Conservation (phyloP, 352 stramenopile genomes). For the Globisporangium rhizosaccharum region DNA sequence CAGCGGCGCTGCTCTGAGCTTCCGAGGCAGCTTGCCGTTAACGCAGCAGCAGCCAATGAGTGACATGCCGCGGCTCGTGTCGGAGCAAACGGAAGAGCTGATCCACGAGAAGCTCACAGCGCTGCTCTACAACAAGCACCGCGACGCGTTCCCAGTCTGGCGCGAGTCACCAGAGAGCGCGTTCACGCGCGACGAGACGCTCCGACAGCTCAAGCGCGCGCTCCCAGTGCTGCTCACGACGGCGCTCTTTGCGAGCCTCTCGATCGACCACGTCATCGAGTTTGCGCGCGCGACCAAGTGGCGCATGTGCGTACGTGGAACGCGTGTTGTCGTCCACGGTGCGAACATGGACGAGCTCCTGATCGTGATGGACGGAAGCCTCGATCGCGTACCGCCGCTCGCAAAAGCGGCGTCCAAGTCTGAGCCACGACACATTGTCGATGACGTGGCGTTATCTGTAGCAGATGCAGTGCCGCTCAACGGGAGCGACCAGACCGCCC, state of each 20-base stretch:
- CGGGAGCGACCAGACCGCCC: background rate
- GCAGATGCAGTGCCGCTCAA: background rate
- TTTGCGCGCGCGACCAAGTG: conserved; percentile 32
- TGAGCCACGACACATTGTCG: background rate
- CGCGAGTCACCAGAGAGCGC: conserved; percentile 27
- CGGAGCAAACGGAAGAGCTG: conserved; percentile 25
- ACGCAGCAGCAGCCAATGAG: background rate
- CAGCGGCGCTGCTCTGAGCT: no score
- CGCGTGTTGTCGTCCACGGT: conserved; percentile 20
- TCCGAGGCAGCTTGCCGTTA: background rate
- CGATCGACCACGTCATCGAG: conserved; percentile 53
- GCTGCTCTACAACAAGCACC: conserved; percentile 48
- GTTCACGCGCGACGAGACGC: conserved; percentile 45
- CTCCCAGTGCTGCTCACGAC: conserved; percentile 25
- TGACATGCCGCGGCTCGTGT: conserved; percentile 13
- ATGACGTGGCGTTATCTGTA: no score
- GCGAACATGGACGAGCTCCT: conserved; percentile 32
- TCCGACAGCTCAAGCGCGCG: conserved; percentile 29
- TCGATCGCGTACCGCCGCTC: conserved; percentile 3
- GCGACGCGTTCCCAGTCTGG: conserved; percentile 61
- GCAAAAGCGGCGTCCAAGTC: no score
- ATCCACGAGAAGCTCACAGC: conserved; percentile 50
- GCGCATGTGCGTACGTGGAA: conserved; percentile 18
- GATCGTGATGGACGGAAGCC: conserved; percentile 36
- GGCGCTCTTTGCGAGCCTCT: conserved; percentile 27